Base-by-base conservation (phyloP, 23 red algal genomes). In the Chondrus crispus region DNA sequence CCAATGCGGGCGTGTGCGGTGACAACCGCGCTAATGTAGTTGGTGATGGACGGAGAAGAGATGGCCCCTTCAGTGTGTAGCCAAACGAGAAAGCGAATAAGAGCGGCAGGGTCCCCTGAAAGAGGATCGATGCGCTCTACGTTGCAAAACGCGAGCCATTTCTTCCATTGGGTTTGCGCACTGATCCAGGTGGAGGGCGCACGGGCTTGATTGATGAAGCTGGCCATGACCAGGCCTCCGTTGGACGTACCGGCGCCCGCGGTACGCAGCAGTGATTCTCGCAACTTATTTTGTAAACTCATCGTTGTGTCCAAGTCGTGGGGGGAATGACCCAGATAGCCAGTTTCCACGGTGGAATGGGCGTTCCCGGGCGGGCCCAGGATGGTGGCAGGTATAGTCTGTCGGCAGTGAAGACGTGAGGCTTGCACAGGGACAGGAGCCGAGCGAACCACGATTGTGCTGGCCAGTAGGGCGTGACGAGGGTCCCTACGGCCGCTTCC, bases 261-360 rank as follows among this genome's bases (percentile, higher is more conserved):
- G 32, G 51, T 28, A 28, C n/a, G 24, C 6, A 82, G 47, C 4
- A 66, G 8, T 10, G 12, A 7, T 9, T 82, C n/a, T 28, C 32
- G 46, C 5, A 60, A 24, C 52, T 24, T 64, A 37, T 35, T 47
- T 40, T 8, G 44, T 66, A 82, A 47, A 5, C 44, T 7, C 11
- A 40, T n/a, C 32, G 28, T 8, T 16, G 19, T n/a, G n/a, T n/a
- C n/a, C 30, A n/a, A n/a, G 24, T 40, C 6, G 5, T 62, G 20
- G 5, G 58, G 24, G 58, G 35, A 4, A 82, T 58, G 8, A 36
- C 40, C 78, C 78, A 82, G 26, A 82, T 28, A 28, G 78, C 78
- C 5, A 82, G 24, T 11, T 82, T 82, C 78, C 45, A 66, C 13
- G 78, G 78, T 32, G 78, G 78, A 40, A 45, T 19, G n/a, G 78